Percentiles rank a stretch among this genome's conserved stretches.
Conservation (phyloP, 2,329 filamentous ascomycete species). For the Fusarium siculi region DNA sequence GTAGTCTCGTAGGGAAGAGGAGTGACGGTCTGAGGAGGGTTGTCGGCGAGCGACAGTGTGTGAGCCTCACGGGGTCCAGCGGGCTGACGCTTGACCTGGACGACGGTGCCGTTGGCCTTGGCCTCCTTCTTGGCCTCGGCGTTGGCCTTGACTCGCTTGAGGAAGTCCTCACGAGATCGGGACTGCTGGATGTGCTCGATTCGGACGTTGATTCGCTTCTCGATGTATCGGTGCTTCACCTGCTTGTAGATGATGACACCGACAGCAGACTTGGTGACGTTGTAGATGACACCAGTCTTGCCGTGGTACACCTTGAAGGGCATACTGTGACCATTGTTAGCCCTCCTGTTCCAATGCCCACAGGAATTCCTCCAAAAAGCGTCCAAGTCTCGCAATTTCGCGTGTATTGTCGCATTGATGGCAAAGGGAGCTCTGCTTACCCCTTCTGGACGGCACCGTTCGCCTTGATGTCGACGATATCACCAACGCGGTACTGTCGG, state of each 20-base stretch:
- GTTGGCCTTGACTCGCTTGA: slow-evolving; percentile 96
- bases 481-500: slow-evolving; percentile 94
- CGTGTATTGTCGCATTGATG: slow-evolving; percentile 25
- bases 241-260: slow-evolving; percentile 99
- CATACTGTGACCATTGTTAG: slow-evolving; percentile 73
- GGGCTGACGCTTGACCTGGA: slow-evolving; percentile 94
- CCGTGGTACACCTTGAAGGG: slow-evolving; percentile 99
- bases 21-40: slow-evolving; percentile 89
- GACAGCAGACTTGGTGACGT: slow-evolving; percentile 97
- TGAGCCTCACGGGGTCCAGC: slow-evolving; percentile 80
- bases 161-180: slow-evolving; percentile 95
- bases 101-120: slow-evolving; percentile 85
- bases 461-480: slow-evolving; percentile 98
- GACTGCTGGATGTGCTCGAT: slow-evolving; percentile 97
- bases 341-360: slow-evolving; percentile 17
- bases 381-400: slow-evolving; percentile 26
- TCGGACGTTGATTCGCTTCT: slow-evolving; percentile 99
- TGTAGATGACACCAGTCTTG: slow-evolving; percentile 98
- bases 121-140: slow-evolving; percentile 91
- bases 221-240: slow-evolving; percentile 98
- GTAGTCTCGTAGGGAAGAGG: slow-evolving; percentile 98
- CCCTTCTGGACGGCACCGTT: slow-evolving; percentile 99
- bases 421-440: slow-evolving; percentile 62
- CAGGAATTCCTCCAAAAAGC: slow-evolving; percentile 13
- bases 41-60: slow-evolving; percentile 82